Percentiles rank a stretch among this genome's conserved stretches.
These are phyloP conservation scores for Trichoderma sp. DNA, from an alignment of 2,329 filamentous ascomycete genomes.

Conservation along the genomic window DNA sequence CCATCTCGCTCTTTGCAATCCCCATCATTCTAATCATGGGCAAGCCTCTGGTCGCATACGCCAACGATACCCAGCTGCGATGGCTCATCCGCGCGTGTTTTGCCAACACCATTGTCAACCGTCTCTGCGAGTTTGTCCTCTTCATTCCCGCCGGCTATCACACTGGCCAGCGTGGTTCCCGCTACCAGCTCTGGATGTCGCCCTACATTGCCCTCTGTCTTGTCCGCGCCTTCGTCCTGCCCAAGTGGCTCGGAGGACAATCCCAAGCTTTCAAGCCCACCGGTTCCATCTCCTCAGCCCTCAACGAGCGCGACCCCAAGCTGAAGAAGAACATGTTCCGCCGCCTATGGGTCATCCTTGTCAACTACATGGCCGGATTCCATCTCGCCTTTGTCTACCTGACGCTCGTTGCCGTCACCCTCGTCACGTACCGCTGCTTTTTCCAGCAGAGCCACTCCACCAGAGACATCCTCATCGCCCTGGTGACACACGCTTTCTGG, in stretches of 20 bases:
- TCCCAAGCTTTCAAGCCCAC: constrained; percentile 62
- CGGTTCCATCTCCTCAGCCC: constrained; percentile 55
- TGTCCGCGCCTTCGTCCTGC: constrained; percentile 59
- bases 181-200: constrained; percentile 64
- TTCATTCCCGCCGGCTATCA: constrained; percentile 62
- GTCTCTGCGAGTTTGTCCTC: constrained; percentile 59
- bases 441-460: constrained; percentile 38
- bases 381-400: constrained; percentile 58
- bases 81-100: constrained; percentile 61
- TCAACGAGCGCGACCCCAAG: constrained; percentile 60
- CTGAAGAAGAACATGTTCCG: constrained; percentile 54
- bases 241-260: constrained; percentile 61
- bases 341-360: constrained; percentile 55
- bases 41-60: constrained; percentile 59
- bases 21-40: constrained; percentile 60
- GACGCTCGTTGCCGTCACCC: constrained; percentile 51
- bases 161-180: constrained; percentile 57
- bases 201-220: constrained; percentile 62
- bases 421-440: constrained; percentile 55
- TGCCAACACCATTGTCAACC: constrained; percentile 51
- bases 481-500: constrained; percentile 64
- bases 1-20: constrained; percentile 58
- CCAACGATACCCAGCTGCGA: constrained; percentile 54
- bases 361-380: constrained; percentile 58
- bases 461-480: constrained; percentile 48